These are phyloP conservation scores for Acarospora socialis DNA, from an alignment of 2,329 filamentous ascomycete species.

Conservation along the genomic window DNA sequence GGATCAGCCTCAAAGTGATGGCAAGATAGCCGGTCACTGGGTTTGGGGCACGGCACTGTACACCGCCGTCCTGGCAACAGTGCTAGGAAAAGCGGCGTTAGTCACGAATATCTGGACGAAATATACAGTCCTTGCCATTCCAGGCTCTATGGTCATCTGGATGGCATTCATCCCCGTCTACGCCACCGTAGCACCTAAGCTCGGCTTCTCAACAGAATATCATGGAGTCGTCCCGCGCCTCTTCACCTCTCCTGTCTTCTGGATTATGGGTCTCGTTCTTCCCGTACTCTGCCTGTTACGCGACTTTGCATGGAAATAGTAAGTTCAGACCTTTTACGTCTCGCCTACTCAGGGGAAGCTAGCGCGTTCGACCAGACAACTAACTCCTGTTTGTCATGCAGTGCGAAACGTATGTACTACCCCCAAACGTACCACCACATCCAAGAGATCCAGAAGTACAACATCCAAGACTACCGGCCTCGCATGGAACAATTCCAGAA, in stretches of 20 bases:
- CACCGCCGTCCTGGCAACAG: slow-evolving; percentile 81
- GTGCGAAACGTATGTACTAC: slow-evolving; percentile 87
- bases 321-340: too few relatives aligned
- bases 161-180: slow-evolving; percentile 80
- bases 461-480: slow-evolving; percentile 95
- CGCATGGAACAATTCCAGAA: slow-evolving; percentile 99
- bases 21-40: slow-evolving; percentile 82
- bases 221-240: slow-evolving; percentile 67
- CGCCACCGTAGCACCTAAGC: slow-evolving; percentile 67
- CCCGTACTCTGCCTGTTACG: slow-evolving; percentile 69
- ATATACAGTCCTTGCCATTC: slow-evolving; percentile 89
- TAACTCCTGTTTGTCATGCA: too few relatives aligned
- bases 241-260: slow-evolving; percentile 74
- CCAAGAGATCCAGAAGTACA: slow-evolving; percentile 99
- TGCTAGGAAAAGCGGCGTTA: slow-evolving; percentile 84
- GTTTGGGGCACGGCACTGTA: slow-evolving; percentile 95
- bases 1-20: slow-evolving; percentile 66
- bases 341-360: too few relatives aligned
- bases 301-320: slow-evolving; percentile 97
- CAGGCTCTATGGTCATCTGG: slow-evolving; percentile 85
- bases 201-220: slow-evolving; percentile 72
- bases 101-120: slow-evolving; percentile 99
- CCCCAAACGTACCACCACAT: slow-evolving; percentile 96
- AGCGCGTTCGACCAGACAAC: too few relatives aligned
- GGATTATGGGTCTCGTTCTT: slow-evolving; percentile 72